Base-by-base conservation (phyloP, 352 stramenopile genomes). In the Globisporangium cystogenes region DNA sequence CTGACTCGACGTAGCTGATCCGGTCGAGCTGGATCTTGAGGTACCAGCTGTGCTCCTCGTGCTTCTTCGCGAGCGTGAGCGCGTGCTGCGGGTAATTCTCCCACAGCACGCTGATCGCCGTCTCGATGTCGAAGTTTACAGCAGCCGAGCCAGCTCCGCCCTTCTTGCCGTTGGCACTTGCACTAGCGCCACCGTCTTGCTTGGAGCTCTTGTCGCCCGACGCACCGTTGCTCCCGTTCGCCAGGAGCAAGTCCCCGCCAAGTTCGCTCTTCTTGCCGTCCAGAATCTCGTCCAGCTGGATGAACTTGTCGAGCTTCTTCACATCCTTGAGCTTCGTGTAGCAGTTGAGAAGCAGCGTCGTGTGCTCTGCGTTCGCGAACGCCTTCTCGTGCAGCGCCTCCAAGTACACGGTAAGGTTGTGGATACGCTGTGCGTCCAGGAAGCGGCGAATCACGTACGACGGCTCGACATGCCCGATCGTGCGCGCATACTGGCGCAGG, bases 391-490 rank as follows among this genome's bases (percentile, higher is more conserved):
- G 93, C 35, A 97, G 67, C 16, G 82, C 82, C 54, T 99, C 96
- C 16, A 99, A 76, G 65, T 99, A 99, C 40, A 87, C 86, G 7
- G 96, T 98, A 10, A 99, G 69, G 35, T 98, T 93, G 56, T 96
- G 85, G 63, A 99, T 98, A 42, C 96, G 96, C 46, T 98, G 96
- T 0, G 97, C 93, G 71, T 99, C 96, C 39, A 99, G 65, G 62
- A 98, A 99, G 31, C 95, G 86, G 55, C 95, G 95, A 60, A 99
- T 98, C 37, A 99, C 96, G 62, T 99, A 98, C 6, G 94, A 99
- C 7, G 96, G 90, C 61, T 99, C 96, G 4, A 99, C 74, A 40
- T 97, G 93, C 0, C 97, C 96, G 65, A 99, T 98, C 6, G 96
- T 99, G 36, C 95, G 78, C 45, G 95, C 89, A 66, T 99, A 99